phyloP scores from a whole-genome alignment of 306 rosid genomes.

The Quercus berberidifolia region DNA sequence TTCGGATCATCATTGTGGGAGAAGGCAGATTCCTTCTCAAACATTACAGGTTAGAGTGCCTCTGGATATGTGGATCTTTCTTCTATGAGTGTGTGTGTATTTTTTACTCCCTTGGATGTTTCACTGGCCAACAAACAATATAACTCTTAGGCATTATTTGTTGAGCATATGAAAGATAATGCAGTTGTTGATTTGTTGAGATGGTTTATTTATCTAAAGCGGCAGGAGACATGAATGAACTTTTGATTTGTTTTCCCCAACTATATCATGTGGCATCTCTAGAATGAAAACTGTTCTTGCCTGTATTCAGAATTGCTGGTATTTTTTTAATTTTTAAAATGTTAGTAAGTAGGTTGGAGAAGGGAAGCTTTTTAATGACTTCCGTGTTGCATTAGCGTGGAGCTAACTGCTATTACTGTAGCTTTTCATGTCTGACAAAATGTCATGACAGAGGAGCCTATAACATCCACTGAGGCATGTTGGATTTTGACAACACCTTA shows the following conservation, averaged over 20 bases:
- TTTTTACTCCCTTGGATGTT: not conserved
- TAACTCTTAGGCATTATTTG: not conserved
- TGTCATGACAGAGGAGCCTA: not conserved
- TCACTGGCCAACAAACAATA: not conserved
- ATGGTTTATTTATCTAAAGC: not conserved
- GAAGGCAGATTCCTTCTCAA: conserved; percentile 20
- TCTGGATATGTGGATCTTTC: not conserved
- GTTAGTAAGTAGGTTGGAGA: not conserved
- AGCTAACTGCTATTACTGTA: not conserved
- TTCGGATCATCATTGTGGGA: conserved; percentile 23
- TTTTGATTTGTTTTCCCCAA: not conserved
- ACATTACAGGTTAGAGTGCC: conserved; percentile 12
- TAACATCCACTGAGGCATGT: not conserved
- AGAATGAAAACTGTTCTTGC: not conserved
- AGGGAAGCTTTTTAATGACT: not conserved
- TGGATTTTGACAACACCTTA: not conserved
- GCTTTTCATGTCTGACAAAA: not conserved
- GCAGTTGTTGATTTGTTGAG: not conserved
- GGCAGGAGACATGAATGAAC: not conserved
- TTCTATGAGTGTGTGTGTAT: not conserved
- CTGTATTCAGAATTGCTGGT: not conserved
- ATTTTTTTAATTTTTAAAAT: not conserved
- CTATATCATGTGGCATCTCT: not conserved
- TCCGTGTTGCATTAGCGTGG: not conserved
- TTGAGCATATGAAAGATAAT: not conserved